phyloP scores from a whole-genome alignment of 2,329 filamentous ascomycete genomes.

The Zelopaecilomyces penicillatus region DNA sequence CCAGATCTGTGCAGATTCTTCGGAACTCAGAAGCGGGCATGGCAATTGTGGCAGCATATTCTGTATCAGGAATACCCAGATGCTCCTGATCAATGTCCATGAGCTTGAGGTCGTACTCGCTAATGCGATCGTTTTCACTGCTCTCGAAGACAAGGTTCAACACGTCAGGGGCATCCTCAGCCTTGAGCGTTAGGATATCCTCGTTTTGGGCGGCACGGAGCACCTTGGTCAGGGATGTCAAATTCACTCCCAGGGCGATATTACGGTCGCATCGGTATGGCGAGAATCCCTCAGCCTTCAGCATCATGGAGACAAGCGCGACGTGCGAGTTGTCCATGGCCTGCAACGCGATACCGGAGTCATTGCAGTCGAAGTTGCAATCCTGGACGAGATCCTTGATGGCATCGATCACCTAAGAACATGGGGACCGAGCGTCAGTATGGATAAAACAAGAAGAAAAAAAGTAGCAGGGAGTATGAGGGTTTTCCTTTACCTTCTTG shows the following conservation, averaged over 20 bases:
- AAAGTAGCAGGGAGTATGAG: not conserved
- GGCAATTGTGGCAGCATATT: conserved; percentile 83
- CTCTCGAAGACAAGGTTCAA: conserved; percentile 96
- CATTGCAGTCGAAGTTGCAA: conserved; percentile 99
- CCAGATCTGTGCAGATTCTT: conserved; percentile 88
- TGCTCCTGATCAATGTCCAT: conserved; percentile 99
- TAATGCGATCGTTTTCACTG: conserved; percentile 76
- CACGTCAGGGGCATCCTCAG: conserved; percentile 90
- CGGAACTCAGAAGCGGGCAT: conserved; percentile 90
- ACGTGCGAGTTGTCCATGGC: conserved; percentile 99
- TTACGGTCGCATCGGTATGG: conserved; percentile 98
- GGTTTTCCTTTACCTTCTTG: conserved; percentile 64
- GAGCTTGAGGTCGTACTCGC: conserved; percentile 99
- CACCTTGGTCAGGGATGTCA: conserved; percentile 93
- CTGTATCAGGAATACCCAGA: conserved; percentile 96
- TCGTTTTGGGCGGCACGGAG: conserved; percentile 89
- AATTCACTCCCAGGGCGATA: conserved; percentile 95
- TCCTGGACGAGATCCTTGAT: conserved; percentile 99
- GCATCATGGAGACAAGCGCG: conserved; percentile 96
- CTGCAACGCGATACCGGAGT: conserved; percentile 94
- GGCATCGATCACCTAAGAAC: conserved; percentile 80
- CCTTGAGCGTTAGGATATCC: conserved; percentile 93
- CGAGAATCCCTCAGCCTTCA: conserved; percentile 89
- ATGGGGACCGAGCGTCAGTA: conserved; percentile 3
- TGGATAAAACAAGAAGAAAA: conserved; percentile 11